Evolutionary conservation across 495 filamentous ascomycete genomes (phyloP).

Genomic region (Thermothielavioides terrestris): DNA sequence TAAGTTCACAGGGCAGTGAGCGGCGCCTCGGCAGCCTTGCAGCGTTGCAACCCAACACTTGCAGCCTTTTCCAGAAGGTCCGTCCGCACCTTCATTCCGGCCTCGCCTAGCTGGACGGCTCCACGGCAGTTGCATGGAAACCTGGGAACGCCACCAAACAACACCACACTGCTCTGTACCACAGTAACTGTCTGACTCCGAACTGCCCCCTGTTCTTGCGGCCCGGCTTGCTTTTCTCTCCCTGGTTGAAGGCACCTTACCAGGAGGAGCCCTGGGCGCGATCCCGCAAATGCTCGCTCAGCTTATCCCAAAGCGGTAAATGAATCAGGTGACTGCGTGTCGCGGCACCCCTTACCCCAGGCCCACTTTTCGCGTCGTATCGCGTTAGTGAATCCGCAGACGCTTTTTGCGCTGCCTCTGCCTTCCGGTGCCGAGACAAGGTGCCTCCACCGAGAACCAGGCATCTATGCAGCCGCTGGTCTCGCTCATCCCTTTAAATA

Average conservation of each 20-base stretch:
- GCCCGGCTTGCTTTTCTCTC: constrained; percentile 17
- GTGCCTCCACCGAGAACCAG: constrained; percentile 15
- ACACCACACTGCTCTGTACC: too few relatives aligned
- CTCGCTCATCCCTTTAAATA: constrained; percentile 19
- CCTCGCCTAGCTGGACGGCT: constrained; percentile 1
- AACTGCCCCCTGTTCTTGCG: constrained; percentile 6
- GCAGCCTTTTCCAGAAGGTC: constrained; percentile 7
- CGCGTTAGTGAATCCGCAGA: too few relatives aligned
- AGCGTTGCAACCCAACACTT: constrained; percentile 12
- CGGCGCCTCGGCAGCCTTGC: constrained; percentile 20
- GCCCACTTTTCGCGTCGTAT: constrained; percentile 22
- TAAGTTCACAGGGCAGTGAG: constrained; percentile 1
- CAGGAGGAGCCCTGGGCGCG: constrained; percentile 7
- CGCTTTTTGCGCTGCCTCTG: constrained; percentile 14
- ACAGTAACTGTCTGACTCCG: too few relatives aligned
- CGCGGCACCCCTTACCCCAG: constrained; percentile 7
- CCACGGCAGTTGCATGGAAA: constrained; percentile 8
- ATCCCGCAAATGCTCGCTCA: background rate
- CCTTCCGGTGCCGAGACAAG: constrained; percentile 16
- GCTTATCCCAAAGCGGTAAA: constrained; percentile 10
- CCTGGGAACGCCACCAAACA: background rate
- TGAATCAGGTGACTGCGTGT: constrained; percentile 23
- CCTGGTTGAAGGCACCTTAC: background rate
- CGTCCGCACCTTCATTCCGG: background rate
- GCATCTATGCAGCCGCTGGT: constrained; percentile 22